Percentiles rank a stretch among this genome's conserved stretches.
These are phyloP conservation scores for Globisporangium cylindrosporum DNA, from an alignment of 352 stramenopile genomes.

Conservation along the genomic window DNA sequence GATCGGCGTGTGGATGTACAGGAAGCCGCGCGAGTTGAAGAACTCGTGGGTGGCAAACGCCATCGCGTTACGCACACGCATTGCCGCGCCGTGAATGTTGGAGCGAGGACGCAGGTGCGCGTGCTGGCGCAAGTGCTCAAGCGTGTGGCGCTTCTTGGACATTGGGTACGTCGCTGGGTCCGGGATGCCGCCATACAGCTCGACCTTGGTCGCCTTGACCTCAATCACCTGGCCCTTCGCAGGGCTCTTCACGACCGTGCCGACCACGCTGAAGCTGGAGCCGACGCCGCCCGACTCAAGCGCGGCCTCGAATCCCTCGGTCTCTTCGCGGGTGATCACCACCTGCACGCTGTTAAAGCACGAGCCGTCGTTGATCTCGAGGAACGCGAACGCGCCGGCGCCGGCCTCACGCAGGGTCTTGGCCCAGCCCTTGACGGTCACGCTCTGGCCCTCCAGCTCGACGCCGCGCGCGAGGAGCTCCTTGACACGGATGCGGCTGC, in stretches of 20 bases:
- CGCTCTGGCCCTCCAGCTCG: constrained; percentile 71
- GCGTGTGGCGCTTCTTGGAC: constrained; percentile 91
- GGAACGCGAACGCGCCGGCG: constrained; percentile 90
- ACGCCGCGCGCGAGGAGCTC: constrained; percentile 64
- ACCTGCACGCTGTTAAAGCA: constrained; percentile 87
- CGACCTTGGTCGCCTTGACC: constrained; percentile 85
- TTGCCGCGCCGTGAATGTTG: constrained; percentile 90
- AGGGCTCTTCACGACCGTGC: constrained; percentile 83
- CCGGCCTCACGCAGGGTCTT: constrained; percentile 89
- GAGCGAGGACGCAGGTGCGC: constrained; percentile 92
- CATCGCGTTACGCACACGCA: constrained; percentile 92
- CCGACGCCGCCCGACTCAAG: constrained; percentile 83
- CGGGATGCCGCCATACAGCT: constrained; percentile 83
- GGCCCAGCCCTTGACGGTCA: constrained; percentile 93
- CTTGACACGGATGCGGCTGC: constrained; percentile 84
- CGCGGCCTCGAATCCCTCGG: constrained; percentile 74
- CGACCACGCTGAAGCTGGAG: constrained; percentile 79
- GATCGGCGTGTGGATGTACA: constrained; percentile 95
- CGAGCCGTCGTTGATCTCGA: constrained; percentile 95
- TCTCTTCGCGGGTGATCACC: constrained; percentile 76
- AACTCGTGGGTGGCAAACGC: constrained; percentile 93
- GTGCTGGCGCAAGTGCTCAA: constrained; percentile 92
- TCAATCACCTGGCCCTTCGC: constrained; percentile 92
- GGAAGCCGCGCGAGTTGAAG: constrained; percentile 91
- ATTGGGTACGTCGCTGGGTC: constrained; percentile 90